Base-by-base conservation (phyloP, 2,329 filamentous ascomycete species). In the Aspergillus thermomutatus region DNA sequence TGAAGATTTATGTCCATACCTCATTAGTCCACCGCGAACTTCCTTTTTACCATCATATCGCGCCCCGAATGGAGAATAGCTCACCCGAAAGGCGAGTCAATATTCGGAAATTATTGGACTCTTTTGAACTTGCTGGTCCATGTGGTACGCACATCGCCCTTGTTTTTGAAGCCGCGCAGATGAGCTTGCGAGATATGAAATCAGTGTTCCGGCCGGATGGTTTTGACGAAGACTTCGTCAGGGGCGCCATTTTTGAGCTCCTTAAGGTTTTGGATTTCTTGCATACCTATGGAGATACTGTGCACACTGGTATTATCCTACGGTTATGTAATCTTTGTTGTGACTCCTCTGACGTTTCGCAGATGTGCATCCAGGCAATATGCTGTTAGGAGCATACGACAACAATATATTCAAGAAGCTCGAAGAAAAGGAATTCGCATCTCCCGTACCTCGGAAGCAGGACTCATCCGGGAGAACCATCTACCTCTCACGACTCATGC, bases 361-460 rank as follows among this genome's bases (percentile, higher is more conserved):
- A 74, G 69, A 75, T 58, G 58, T 75, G n/a, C 69, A 72, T 52
- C 59, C 64, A 1, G 65, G 65, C 2, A 75, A 76, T 34, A 59
- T 77, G 49, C 64, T 76, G 10, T 53, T 72, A 0, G 63, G 60
- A 2, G 53, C 67, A 23, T 60, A 64, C 11, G 69, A 76, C 47
- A 63, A 67, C 8, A 57, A 58, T 11, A 28, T 70, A 4, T 51
- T 76, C 2, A 45, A 52, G 43, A 49, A 50, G 0, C 66, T 75
- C 19, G 69, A n/a, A 56, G 55, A 69, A 40, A 61, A 53, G 3
- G 72, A 75, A 56, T 60, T 58, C 21, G 56, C 27, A 17, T 57
- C 53, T 58, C 72, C 58, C 49, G 63, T 66, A 2, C 69, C 76
- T 4, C 67, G 77, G 4, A 82, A 81, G 54, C 47, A 64, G 14